A percentile compares a stretch with the other conserved stretches of the same genome.
These are phyloP conservation scores for Brasilioporus rufonigricans DNA, from an alignment of 768 basidiomycete species.

Conservation along the genomic window DNA sequence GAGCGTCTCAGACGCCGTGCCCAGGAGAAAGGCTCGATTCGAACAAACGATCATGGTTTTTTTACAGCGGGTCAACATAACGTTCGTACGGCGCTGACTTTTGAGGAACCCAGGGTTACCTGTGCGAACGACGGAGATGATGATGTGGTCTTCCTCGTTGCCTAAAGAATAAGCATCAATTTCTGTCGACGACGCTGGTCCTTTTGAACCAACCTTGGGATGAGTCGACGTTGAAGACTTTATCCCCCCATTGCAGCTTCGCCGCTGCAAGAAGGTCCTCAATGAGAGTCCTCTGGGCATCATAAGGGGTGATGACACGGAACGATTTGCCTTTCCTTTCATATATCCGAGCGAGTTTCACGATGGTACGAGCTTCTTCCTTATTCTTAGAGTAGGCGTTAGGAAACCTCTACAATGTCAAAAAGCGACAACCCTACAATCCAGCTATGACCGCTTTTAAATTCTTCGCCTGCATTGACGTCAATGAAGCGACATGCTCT, in stretches of 20 bases:
- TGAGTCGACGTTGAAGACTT: conserved; percentile 72
- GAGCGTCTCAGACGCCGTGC: conserved; percentile 17
- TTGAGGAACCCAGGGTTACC: too few species aligned
- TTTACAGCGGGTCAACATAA: too few species aligned
- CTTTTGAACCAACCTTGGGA: conserved; percentile 62
- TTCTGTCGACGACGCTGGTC: not conserved
- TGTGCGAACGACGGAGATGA: conserved; percentile 68
- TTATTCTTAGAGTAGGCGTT: too few species aligned
- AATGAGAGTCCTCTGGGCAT: too few species aligned
- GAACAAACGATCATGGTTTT: conserved; percentile 70
- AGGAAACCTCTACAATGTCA: not conserved
- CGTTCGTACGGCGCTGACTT: too few species aligned
- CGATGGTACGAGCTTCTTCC: too few species aligned
- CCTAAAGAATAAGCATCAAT: conserved; percentile 11
- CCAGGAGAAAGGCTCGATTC: too few species aligned
- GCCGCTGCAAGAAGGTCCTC: conserved; percentile 18
- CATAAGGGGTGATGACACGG: too few species aligned
- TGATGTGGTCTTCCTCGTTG: too few species aligned
- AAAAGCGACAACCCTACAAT: conserved; percentile 18
- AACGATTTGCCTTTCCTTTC: too few species aligned
- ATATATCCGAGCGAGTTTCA: conserved; percentile 52
- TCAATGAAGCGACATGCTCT: too few species aligned
- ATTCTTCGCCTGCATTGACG: conserved; percentile 32
- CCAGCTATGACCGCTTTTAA: conserved; percentile 34
- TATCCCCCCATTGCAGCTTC: conserved; percentile 62